A percentile compares a stretch with the other conserved stretches of the same genome.
phyloP scores from a whole-genome alignment of 495 filamentous ascomycete genomes.

The Stereocaulon alpinum region DNA sequence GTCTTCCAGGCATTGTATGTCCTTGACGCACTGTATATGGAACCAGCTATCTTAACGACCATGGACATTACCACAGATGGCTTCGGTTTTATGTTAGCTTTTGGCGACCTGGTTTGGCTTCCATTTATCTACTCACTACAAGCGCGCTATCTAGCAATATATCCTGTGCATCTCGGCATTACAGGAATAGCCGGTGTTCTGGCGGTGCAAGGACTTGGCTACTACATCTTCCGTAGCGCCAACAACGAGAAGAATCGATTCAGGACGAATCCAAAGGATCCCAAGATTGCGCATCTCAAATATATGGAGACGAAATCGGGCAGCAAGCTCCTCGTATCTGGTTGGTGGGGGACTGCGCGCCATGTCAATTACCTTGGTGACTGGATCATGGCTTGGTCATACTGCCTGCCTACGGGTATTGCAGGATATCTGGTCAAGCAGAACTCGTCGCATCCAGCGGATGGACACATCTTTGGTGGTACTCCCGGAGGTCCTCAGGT shows the following conservation, averaged over 20 bases:
- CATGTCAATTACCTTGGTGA: slow-evolving; percentile 99
- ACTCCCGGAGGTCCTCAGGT: slow-evolving; percentile 42
- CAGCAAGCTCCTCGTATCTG: slow-evolving; percentile 67
- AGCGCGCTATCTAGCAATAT: slow-evolving; percentile 74
- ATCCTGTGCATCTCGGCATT: slow-evolving; percentile 67
- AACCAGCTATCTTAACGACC: slow-evolving; percentile 83
- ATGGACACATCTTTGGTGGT: slow-evolving; percentile 44
- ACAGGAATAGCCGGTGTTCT: slow-evolving; percentile 51
- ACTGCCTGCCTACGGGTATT: slow-evolving; percentile 79
- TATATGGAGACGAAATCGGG: slow-evolving; percentile 82
- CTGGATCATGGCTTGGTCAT: slow-evolving; percentile 90
- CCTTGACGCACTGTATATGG: slow-evolving; percentile 80
- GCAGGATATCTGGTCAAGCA: slow-evolving; percentile 61
- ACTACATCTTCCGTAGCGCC: slow-evolving; percentile 79
- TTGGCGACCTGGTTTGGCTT: slow-evolving; percentile 89
- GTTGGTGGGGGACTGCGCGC: slow-evolving; percentile 89
- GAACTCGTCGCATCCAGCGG: slow-evolving; percentile 19
- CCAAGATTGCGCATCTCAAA: slow-evolving; percentile 65
- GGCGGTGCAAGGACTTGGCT: slow-evolving; percentile 56
- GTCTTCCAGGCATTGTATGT: slow-evolving; percentile 75
- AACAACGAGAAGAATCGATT: slow-evolving; percentile 95
- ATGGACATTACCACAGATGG: slow-evolving; percentile 95
- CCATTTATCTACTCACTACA: slow-evolving; percentile 85
- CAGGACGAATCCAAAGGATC: slow-evolving; percentile 78
- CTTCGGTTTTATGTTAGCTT: slow-evolving; percentile 94